Evolutionary conservation across 106 monocot species (phyloP).

Genomic region (Vanilla planifolia): DNA sequence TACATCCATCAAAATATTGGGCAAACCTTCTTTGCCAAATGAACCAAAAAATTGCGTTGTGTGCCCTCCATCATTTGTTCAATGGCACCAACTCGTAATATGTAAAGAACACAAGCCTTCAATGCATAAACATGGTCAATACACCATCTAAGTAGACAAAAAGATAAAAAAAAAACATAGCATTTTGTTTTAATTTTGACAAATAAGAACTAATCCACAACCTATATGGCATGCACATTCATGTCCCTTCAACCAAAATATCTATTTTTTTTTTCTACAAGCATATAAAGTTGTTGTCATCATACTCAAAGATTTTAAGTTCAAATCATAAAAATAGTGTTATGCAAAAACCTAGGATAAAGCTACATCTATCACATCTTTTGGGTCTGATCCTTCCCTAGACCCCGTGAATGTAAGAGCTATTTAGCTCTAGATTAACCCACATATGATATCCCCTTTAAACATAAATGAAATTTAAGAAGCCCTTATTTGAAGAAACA

Average conservation of each 20-base stretch:
- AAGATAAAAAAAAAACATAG: not conserved
- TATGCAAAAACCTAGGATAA: too few species aligned
- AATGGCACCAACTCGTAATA: slow-evolving; percentile 84
- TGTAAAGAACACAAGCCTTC: slow-evolving; percentile 95
- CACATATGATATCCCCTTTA: too few species aligned
- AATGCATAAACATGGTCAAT: slow-evolving; percentile 7
- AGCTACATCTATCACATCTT: too few species aligned
- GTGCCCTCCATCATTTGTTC: slow-evolving; percentile 89
- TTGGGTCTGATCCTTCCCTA: too few species aligned
- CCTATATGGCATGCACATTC: not conserved
- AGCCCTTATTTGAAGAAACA: not conserved
- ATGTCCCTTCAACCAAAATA: not conserved
- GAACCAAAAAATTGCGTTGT: slow-evolving; percentile 75
- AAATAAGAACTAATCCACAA: not conserved
- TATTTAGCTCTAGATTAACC: too few species aligned
- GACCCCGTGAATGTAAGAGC: too few species aligned
- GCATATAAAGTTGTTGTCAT: not conserved
- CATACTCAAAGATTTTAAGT: too few species aligned
- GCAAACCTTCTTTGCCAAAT: slow-evolving; percentile 72
- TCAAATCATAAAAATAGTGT: too few species aligned
- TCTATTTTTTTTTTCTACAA: not conserved
- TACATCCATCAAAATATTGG: not conserved
- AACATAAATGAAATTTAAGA: not conserved
- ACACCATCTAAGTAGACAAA: not conserved
- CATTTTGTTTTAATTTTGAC: not conserved